Evolutionary conservation across 2,329 filamentous ascomycete species (phyloP), one percentile per base, ranked within the genome.

Genomic region (Ustulina deusta): DNA sequence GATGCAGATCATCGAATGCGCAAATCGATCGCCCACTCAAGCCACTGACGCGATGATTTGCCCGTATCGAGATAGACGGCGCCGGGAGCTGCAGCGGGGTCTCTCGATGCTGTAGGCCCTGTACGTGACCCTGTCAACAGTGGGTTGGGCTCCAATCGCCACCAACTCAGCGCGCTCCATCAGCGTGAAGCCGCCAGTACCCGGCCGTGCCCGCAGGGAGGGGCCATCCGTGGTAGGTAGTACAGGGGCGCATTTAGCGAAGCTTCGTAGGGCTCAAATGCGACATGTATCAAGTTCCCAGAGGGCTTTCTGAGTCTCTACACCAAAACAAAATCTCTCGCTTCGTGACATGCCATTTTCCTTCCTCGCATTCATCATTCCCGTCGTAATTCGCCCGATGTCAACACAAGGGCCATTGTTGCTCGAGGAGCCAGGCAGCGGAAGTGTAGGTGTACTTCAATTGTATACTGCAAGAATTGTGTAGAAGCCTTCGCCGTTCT

Each of bases 1-100:
- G 64, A 57, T 62, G 64, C 46, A 54, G 46, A 63, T 66, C 63
- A 52, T 62, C 59, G 20, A 57, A 57, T 38, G n/a, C 57, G 63
- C 51, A 65, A 25, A 51, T 51, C 38, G 38, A 52, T 29, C 57
- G 34, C 57, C 57, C 44, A 22, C 13, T n/a, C 27, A 27, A 60
- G 62, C 62, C 62, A 48, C 48, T 64, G 54, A 59, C 46, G 36
- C 20, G 54, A 52, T 52, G 54, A 29, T n/a, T 20, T 42, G 29
- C 15, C 34, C 6, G 27, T 40, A 17, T 22, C 15, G 29, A 42
- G 36, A 3, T 17, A 17, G n/a, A 42, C 10, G 22, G 4, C 3
- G 32, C 9, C 20, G 9, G 36, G 22, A 60, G 32, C 44, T 36
- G 32, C 22, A 36, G 57, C 11, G 57, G 57, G 57, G 44, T 17